A percentile compares a stretch with the other conserved stretches of the same genome.
These are phyloP conservation scores for Lavandula angustifolia DNA, from an alignment of 257 asterid genomes.

Conservation along the genomic window DNA sequence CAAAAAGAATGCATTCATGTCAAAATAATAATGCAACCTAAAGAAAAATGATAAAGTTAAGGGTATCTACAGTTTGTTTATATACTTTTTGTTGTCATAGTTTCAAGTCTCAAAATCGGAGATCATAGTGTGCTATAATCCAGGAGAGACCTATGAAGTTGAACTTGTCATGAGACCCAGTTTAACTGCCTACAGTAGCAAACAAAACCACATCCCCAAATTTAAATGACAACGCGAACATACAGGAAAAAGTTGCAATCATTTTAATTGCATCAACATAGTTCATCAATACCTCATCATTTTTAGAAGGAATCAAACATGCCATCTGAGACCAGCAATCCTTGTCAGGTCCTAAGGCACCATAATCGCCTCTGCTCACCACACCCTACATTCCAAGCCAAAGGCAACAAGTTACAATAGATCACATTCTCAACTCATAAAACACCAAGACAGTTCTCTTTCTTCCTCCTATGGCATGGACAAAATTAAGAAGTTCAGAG, in stretches of 20 bases:
- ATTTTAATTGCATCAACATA: constrained; percentile 2
- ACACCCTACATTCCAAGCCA: constrained; percentile 56
- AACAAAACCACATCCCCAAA: background rate
- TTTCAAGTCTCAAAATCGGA: constrained; percentile 4
- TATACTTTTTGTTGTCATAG: background rate
- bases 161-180: constrained; percentile 5
- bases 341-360: constrained; percentile 54
- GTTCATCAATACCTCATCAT: constrained; percentile 55
- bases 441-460: background rate
- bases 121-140: background rate
- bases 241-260: constrained; percentile 3
- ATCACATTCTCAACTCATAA: constrained; percentile 11
- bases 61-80: constrained; percentile 1
- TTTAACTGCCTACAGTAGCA: constrained; percentile 16
- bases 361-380: constrained; percentile 53
- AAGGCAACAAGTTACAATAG: constrained; percentile 22
- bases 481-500: constrained; percentile 2
- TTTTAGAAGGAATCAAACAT: constrained; percentile 60
- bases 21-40: background rate
- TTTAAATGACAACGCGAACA: constrained; percentile 5
- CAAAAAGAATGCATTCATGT: constrained; percentile 3
- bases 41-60: background rate
- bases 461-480: background rate
- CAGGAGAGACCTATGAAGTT: background rate
- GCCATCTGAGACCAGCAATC: constrained; percentile 96